Conservation (phyloP, 176 grass and related monocot species). For the Triticum timopheevii region DNA sequence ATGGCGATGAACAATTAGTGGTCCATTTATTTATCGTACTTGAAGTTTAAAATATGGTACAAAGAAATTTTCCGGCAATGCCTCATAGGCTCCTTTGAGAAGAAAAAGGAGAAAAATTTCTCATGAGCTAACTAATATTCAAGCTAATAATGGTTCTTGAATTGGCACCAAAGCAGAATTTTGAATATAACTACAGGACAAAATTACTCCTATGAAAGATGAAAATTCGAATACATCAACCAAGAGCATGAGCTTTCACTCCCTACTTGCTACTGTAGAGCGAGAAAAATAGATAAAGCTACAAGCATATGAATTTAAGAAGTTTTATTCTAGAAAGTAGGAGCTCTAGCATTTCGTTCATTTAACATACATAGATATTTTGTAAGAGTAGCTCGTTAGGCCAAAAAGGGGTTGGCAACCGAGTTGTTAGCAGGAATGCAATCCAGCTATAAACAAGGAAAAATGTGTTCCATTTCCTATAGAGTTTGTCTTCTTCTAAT, state of each 20-base stretch:
- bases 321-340: neutral
- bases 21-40: too few species aligned
- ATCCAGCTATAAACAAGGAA: neutral
- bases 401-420: neutral
- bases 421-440: neutral
- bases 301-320: neutral
- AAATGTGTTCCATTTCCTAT: neutral
- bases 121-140: neutral
- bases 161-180: neutral
- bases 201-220: neutral
- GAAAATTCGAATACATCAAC: neutral
- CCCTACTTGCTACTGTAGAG: neutral
- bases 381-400: neutral
- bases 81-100: too few species aligned
- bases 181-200: neutral
- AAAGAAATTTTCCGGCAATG: too few species aligned
- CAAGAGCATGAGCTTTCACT: neutral
- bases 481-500: neutral
- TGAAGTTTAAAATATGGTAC: too few species aligned
- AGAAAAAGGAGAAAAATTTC: neutral
- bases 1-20: too few species aligned
- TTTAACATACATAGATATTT: neutral
- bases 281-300: neutral
- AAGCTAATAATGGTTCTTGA: neutral
- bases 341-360: neutral